A percentile compares a stretch with the other conserved stretches of the same genome.
Conservation (phyloP, 78 protist genomes). For the Dictyostelium citrinum region DNA sequence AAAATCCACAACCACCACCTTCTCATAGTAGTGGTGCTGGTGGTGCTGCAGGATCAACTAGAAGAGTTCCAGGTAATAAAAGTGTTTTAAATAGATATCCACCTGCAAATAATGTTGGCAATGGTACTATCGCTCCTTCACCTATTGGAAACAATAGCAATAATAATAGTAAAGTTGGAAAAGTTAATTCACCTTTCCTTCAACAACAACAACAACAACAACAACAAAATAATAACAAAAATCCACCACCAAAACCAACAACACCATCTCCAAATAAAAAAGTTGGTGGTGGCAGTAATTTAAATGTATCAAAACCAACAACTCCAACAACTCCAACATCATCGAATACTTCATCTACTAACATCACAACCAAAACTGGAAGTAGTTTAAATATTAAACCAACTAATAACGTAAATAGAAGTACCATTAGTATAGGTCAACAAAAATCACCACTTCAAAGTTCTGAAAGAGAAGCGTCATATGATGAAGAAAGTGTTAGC, state of each 20-base stretch:
- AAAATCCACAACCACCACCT: not conserved
- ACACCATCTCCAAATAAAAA: not conserved
- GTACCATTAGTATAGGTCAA: slow-evolving; percentile 63
- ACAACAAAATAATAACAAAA: not conserved
- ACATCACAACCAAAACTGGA: not conserved
- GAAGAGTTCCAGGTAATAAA: not conserved
- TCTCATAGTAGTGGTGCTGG: not conserved
- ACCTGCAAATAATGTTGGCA: not conserved
- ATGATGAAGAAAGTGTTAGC: not conserved
- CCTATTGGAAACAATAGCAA: not conserved
- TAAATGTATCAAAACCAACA: not conserved
- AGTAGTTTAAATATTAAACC: slow-evolving; percentile 24
- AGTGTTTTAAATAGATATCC: slow-evolving; percentile 33
- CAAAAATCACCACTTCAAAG: not conserved
- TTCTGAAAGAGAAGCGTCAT: not conserved
- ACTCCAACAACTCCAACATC: not conserved
- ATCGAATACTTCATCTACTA: not conserved
- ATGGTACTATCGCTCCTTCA: not conserved
- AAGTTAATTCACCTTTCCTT: slow-evolving; percentile 1
- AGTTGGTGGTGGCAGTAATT: not conserved
- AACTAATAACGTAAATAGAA: not conserved
- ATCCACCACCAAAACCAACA: not conserved
- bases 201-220: not conserved
- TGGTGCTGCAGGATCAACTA: not conserved
- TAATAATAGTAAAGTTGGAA: not conserved